phyloP scores from a whole-genome alignment of 495 filamentous ascomycete genomes.

The Neurospora cerealis region DNA sequence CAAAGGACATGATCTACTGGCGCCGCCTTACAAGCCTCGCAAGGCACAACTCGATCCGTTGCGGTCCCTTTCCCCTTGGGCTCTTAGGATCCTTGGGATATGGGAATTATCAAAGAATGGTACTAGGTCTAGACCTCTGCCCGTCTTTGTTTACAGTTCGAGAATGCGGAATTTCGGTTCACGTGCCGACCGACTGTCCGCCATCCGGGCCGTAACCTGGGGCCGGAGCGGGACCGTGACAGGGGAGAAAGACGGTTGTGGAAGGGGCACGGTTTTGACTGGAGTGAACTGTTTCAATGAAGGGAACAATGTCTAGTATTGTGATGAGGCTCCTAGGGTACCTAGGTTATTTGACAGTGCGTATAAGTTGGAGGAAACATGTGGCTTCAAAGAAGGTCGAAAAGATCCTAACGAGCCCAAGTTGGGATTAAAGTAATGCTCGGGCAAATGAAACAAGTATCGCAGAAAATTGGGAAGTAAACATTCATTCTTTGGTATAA shows the following conservation, averaged over 20 bases:
- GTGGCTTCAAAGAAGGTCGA: neutral
- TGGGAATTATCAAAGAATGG: neutral
- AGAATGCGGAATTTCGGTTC: neutral
- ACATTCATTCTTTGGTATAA: neutral
- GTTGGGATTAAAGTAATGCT: neutral
- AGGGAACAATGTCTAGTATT: neutral
- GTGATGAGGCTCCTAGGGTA: neutral
- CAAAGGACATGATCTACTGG: too few relatives aligned
- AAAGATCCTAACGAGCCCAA: too few relatives aligned
- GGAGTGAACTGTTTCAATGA: neutral
- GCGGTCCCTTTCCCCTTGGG: neutral
- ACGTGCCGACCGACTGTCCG: neutral
- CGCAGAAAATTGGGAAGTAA: neutral
- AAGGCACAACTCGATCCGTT: neutral
- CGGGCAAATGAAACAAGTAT: neutral
- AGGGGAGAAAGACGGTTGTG: neutral
- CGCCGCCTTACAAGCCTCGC: too few relatives aligned
- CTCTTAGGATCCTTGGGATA: neutral
- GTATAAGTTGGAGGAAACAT: neutral
- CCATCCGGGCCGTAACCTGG: neutral
- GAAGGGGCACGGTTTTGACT: too few relatives aligned
- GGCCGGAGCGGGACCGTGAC: neutral
- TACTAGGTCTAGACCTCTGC: neutral
- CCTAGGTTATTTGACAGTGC: neutral
- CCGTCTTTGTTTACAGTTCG: neutral